Percentiles rank a stretch among this genome's conserved stretches.
These are phyloP conservation scores for Diplotaxis tenuifolia DNA, from an alignment of 345 rosid genomes.

Conservation along the genomic window DNA sequence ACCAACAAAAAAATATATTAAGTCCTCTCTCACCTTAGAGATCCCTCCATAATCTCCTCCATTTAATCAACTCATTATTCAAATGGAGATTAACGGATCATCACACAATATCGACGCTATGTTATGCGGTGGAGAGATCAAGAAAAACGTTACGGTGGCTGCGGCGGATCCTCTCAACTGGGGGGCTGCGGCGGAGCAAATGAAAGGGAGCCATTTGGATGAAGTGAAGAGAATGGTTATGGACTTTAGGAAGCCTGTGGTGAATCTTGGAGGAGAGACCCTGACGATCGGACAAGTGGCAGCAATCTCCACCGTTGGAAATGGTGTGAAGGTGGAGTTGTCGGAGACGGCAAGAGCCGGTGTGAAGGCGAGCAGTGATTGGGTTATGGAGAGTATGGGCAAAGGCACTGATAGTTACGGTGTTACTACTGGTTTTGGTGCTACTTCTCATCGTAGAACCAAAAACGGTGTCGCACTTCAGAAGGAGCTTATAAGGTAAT, in stretches of 20 bases:
- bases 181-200: slow-evolving; percentile 64
- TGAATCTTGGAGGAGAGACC: slow-evolving; percentile 66
- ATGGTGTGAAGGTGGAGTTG: slow-evolving; percentile 47
- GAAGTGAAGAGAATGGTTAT: slow-evolving; percentile 77
- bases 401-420: slow-evolving; percentile 74
- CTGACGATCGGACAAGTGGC: slow-evolving; percentile 83
- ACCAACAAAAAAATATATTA: neutral
- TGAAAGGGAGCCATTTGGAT: slow-evolving; percentile 82
- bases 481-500: slow-evolving; percentile 70
- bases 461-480: slow-evolving; percentile 68
- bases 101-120: slow-evolving; percentile 21
- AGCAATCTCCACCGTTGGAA: slow-evolving; percentile 42
- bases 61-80: neutral
- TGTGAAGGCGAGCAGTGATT: slow-evolving; percentile 74
- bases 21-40: slow-evolving; percentile 8
- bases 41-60: slow-evolving; percentile 23
- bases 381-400: slow-evolving; percentile 82
- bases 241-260: slow-evolving; percentile 58
- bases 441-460: slow-evolving; percentile 73
- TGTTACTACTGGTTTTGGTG: slow-evolving; percentile 77
- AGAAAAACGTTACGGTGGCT: slow-evolving; percentile 10
- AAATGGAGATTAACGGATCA: slow-evolving; percentile 34
- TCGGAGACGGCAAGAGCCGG: slow-evolving; percentile 54
- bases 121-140: slow-evolving; percentile 33
- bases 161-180: slow-evolving; percentile 64